Conservation (phyloP, 768 basidiomycete species). For the Lactarius hatsudake region DNA sequence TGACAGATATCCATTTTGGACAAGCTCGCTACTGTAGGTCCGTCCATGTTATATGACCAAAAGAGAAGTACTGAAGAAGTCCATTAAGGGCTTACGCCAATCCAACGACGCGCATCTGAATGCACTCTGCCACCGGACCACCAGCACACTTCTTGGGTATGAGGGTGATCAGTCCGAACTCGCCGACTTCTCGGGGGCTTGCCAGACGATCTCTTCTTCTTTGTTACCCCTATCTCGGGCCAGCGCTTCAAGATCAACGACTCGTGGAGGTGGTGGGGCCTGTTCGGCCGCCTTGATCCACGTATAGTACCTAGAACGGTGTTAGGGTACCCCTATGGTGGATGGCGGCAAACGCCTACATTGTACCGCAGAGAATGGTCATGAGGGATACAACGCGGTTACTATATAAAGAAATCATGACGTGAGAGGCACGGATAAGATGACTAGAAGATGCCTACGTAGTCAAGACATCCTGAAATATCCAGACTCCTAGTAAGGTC, state of each 20-base stretch:
- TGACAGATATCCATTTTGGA: neutral
- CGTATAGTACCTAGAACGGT: slow-evolving; percentile 50
- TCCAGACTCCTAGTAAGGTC: slow-evolving; percentile 72
- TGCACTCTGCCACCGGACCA: neutral
- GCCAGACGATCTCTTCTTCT: slow-evolving; percentile 32
- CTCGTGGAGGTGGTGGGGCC: slow-evolving; percentile 31
- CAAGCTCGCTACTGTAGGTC: neutral
- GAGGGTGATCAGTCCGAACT: neutral
- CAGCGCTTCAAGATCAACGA: slow-evolving; percentile 42
- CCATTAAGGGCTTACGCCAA: neutral
- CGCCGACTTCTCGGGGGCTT: slow-evolving; percentile 32
- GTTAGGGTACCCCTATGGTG: neutral
- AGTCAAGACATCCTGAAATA: slow-evolving; percentile 73
- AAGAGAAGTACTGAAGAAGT: neutral
- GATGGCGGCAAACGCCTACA: slow-evolving; percentile 41
- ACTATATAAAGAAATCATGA: slow-evolving; percentile 3
- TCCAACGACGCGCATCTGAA: neutral
- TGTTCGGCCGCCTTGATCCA: slow-evolving; percentile 47
- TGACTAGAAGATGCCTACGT: slow-evolving; percentile 41
- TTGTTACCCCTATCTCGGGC: slow-evolving; percentile 28
- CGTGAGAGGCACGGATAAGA: slow-evolving; percentile 7
- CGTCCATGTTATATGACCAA: neutral
- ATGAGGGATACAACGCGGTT: slow-evolving; percentile 38
- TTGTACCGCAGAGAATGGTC: slow-evolving; percentile 65
- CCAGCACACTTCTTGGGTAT: neutral